These are phyloP conservation scores for Talaromyces sp. DNA, from an alignment of 2,329 filamentous ascomycete species.

Conservation along the genomic window DNA sequence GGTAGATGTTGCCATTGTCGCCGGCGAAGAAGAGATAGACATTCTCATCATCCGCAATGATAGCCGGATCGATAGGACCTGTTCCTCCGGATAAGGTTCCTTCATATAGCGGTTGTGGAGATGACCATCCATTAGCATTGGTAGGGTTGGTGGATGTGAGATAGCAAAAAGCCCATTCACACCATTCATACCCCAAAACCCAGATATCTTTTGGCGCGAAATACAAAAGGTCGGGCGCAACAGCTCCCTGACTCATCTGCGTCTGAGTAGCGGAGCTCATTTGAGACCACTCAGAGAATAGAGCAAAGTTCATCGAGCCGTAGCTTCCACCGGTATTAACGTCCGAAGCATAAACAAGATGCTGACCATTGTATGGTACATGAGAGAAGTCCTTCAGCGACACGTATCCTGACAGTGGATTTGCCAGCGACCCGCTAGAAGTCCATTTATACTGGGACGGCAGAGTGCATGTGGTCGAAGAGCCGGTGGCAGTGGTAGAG, in stretches of 20 bases:
- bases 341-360: slow-evolving; percentile 59
- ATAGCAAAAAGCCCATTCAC: slow-evolving; percentile 58
- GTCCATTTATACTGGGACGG: slow-evolving; percentile 57
- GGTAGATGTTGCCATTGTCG: slow-evolving; percentile 65
- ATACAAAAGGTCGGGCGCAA: slow-evolving; percentile 62
- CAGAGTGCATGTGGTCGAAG: slow-evolving; percentile 43
- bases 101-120: slow-evolving; percentile 53
- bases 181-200: slow-evolving; percentile 66
- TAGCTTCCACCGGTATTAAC: slow-evolving; percentile 45
- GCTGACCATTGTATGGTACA: slow-evolving; percentile 54
- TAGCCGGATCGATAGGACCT: slow-evolving; percentile 59
- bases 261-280: slow-evolving; percentile 54
- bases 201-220: slow-evolving; percentile 59
- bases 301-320: slow-evolving; percentile 58
- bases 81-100: slow-evolving; percentile 52
- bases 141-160: slow-evolving; percentile 56
- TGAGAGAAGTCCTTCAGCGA: slow-evolving; percentile 62
- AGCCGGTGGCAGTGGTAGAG: neutral
- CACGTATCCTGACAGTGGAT: slow-evolving; percentile 53
- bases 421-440: slow-evolving; percentile 49
- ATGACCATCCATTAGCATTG: slow-evolving; percentile 56
- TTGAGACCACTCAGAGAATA: slow-evolving; percentile 52
- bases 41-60: slow-evolving; percentile 58
- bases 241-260: slow-evolving; percentile 45
- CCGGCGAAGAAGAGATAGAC: slow-evolving; percentile 68